Conservation (phyloP, 2,329 filamentous ascomycete species). For the Daldinia sp. region DNA sequence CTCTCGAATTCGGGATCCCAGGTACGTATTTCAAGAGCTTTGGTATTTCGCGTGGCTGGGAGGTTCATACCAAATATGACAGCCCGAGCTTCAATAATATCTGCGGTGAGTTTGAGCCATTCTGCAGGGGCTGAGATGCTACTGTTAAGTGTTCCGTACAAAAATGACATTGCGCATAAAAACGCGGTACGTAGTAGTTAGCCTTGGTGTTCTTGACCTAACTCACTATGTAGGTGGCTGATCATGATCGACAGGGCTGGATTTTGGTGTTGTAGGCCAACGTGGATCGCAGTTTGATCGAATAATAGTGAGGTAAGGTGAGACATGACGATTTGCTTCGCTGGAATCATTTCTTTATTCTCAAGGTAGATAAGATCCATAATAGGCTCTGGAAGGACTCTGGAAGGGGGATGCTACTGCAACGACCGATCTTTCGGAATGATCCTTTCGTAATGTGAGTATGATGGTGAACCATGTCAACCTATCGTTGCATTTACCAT, state of each 20-base stretch:
- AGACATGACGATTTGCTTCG: conserved; percentile 20
- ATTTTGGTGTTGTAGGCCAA: conserved; percentile 17
- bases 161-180: conserved; percentile 31
- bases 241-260: conserved; percentile 34
- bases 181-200: conserved; percentile 7
- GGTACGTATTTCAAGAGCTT: neutral
- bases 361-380: neutral
- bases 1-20: neutral
- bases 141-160: conserved; percentile 16
- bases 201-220: neutral
- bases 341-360: conserved; percentile 9
- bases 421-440: conserved; percentile 18
- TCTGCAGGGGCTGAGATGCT: conserved; percentile 20
- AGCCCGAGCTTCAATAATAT: conserved; percentile 14
- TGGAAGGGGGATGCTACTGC: neutral
- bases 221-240: conserved; percentile 9
- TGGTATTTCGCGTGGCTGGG: conserved; percentile 17
- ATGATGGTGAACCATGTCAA: conserved; percentile 2
- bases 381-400: neutral
- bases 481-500: conserved; percentile 36
- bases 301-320: conserved; percentile 12
- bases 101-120: conserved; percentile 23
- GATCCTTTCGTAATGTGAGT: conserved; percentile 30
- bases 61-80: conserved; percentile 1
- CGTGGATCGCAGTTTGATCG: conserved; percentile 23